phyloP scores from a whole-genome alignment of 2,329 filamentous ascomycete species.

The Botrytis porri region DNA sequence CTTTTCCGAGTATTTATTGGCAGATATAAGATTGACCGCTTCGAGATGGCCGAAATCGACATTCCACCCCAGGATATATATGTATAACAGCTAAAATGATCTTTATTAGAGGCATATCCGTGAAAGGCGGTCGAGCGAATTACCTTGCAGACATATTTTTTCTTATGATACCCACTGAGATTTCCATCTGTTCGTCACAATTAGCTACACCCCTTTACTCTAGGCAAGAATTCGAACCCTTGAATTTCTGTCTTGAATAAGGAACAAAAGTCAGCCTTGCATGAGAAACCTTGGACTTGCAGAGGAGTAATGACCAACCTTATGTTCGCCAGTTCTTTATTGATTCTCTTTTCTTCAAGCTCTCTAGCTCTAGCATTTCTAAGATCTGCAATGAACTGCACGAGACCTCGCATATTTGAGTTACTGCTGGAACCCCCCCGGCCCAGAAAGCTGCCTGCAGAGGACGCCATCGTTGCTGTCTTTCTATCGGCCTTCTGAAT shows the following conservation, averaged over 20 bases:
- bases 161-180: slow-evolving; percentile 95
- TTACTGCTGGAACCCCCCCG: slow-evolving; percentile 60
- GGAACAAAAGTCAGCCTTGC: slow-evolving; percentile 29
- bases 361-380: slow-evolving; percentile 93
- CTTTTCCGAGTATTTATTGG: slow-evolving; percentile 97
- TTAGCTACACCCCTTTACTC: slow-evolving; percentile 24
- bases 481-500: neutral
- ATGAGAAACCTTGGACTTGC: slow-evolving; percentile 16
- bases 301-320: slow-evolving; percentile 49
- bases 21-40: slow-evolving; percentile 95
- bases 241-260: slow-evolving; percentile 78
- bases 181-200: slow-evolving; percentile 61
- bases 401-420: slow-evolving; percentile 75
- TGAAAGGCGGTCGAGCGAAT: neutral
- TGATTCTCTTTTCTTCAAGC: slow-evolving; percentile 97
- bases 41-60: slow-evolving; percentile 98
- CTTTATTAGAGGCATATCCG: neutral
- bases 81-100: slow-evolving; percentile 70
- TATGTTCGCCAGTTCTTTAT: slow-evolving; percentile 98
- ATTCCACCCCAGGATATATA: slow-evolving; percentile 98
- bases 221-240: slow-evolving; percentile 49
- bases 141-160: slow-evolving; percentile 99
- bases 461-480: slow-evolving; percentile 33
- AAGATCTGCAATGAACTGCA: slow-evolving; percentile 97
- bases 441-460: slow-evolving; percentile 58